Conservation (phyloP, 768 basidiomycete genomes). For the Naganishia friedmannii region DNA sequence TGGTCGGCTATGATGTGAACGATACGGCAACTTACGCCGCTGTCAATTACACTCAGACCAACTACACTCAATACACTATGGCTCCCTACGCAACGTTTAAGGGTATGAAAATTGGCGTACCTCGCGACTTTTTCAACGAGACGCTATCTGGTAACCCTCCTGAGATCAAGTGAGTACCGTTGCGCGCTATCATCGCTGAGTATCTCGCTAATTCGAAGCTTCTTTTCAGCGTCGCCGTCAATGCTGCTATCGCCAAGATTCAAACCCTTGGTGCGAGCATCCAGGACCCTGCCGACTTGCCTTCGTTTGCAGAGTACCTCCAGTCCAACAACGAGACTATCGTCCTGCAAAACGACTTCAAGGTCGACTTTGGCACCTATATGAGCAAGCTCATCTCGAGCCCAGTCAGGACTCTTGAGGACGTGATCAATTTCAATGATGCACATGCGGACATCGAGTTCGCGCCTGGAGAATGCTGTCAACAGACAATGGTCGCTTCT, state of each 20-base stretch:
- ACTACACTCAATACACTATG: constrained; percentile 33
- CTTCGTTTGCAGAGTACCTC: constrained; percentile 31
- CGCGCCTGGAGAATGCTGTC: constrained; percentile 42
- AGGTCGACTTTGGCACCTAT: constrained; percentile 40
- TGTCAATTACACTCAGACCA: constrained; percentile 18
- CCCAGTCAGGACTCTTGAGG: constrained; percentile 24
- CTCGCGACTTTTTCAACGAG: constrained; percentile 33
- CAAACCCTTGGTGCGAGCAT: constrained; percentile 31
- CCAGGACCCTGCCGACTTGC: constrained; percentile 32
- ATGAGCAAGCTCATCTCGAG: constrained; percentile 30
- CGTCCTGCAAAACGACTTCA: constrained; percentile 36
- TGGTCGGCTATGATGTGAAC: constrained; percentile 31
- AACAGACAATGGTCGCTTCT: constrained; percentile 36
- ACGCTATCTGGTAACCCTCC: constrained; percentile 27
- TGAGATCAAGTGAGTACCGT: constrained; percentile 25
- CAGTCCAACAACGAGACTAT: constrained; percentile 31
- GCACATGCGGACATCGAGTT: constrained; percentile 39
- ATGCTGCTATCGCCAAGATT: constrained; percentile 33
- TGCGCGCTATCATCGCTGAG: not conserved
- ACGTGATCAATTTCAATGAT: constrained; percentile 44
- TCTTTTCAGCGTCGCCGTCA: constrained; percentile 17
- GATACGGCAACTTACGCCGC: constrained; percentile 31
- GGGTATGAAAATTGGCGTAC: constrained; percentile 34
- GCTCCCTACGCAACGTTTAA: constrained; percentile 33
- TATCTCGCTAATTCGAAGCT: not conserved